Evolutionary conservation across 2,329 filamentous ascomycete genomes (phyloP), one percentile per base, ranked within the genome.

Genomic region (Aspergillus cejpii): DNA sequence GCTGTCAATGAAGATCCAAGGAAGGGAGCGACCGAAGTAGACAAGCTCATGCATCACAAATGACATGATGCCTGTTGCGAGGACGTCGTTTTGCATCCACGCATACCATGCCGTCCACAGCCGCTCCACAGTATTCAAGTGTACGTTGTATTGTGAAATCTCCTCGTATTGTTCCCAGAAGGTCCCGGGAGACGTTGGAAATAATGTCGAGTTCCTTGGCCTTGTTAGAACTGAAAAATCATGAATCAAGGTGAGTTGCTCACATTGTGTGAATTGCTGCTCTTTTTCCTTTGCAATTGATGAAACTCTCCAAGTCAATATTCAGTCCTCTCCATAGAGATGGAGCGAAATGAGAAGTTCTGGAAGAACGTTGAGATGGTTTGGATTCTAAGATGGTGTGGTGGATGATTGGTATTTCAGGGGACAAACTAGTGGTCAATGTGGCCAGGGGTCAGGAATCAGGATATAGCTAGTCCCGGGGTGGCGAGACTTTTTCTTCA

Each of bases 71-170:
- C 92, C 92, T 3, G 92, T 98, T 48, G 92, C 92, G 51, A 98
- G 82, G 43, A 86, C 84, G 72, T 98, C 92, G 68, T 98, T 98
- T 68, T 94, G 87, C 85, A 97, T 95, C 78, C 83, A 98, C 12
- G 91, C 80, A 68, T 98, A 98, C 91, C 89, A 97, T 31, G 89
- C 83, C 70, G 87, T 85, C 92, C 92, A 98, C 55, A 95, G 76
- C 63, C 84, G 83, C 77, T 98, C 92, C 61, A 83, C 74, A 53
- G 87, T 76, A 70, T 88, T 96, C 62, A 98, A 81, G 56, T 89
- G 80, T 46, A 94, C 79, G 78, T 95, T 92, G 76, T 80, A 79
- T 55, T 79, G 77, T 20, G 78, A 76, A 52, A 84, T 78, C 57
- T 81, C 76, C 47, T 81, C 74, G 62, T 79, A 84, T 50, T 81